Conservation (phyloP, 2,329 filamentous ascomycete genomes). For the Apiospora sp. region DNA sequence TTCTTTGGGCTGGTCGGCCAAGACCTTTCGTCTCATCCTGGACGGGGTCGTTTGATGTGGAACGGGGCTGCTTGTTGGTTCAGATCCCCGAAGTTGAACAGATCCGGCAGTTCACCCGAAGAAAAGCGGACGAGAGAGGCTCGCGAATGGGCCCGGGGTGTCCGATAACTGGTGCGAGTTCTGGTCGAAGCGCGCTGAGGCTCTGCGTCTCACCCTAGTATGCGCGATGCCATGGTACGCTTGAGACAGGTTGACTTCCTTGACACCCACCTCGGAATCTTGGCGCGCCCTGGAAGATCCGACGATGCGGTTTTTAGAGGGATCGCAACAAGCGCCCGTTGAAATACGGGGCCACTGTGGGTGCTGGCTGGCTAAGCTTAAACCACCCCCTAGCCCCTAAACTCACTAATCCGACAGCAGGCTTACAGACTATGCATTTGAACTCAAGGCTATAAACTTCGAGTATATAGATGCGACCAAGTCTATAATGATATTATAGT, state of each 20-base stretch:
- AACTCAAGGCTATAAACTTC: not conserved
- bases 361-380: not conserved
- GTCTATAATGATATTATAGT: not conserved
- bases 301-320: slow-evolving; percentile 14
- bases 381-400: not conserved
- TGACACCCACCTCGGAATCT: not conserved
- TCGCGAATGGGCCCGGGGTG: not conserved
- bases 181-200: not conserved
- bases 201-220: slow-evolving; percentile 9
- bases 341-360: not conserved
- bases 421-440: not conserved
- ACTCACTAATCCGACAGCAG: not conserved
- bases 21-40: slow-evolving; percentile 4
- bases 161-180: not conserved
- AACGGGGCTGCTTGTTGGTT: slow-evolving; percentile 6
- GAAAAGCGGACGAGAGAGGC: not conserved
- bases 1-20: not conserved
- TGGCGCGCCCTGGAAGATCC: slow-evolving; percentile 20
- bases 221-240: slow-evolving; percentile 5
- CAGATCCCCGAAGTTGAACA: not conserved
- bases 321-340: slow-evolving; percentile 6
- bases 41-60: slow-evolving; percentile 19
- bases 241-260: slow-evolving; percentile 6
- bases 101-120: slow-evolving; percentile 15
- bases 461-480: not conserved